Base-by-base conservation (phyloP, 495 filamentous ascomycete species). In the Rusavskia elegans region DNA sequence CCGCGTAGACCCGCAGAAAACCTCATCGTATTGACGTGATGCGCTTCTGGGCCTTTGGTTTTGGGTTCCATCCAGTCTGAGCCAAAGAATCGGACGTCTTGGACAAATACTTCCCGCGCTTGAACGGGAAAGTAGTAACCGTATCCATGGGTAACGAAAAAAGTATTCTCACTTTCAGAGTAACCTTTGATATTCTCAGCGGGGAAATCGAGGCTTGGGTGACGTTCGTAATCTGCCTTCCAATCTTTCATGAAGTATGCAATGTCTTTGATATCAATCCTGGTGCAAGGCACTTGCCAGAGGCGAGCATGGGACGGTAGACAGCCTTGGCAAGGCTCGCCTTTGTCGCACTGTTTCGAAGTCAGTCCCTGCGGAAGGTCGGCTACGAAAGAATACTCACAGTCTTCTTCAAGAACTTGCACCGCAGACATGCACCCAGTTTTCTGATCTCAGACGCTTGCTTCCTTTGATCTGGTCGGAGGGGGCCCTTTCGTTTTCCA, bases 191-290 rank as follows among this genome's bases (percentile, higher is more conserved):
- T 90, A 61, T 95, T 94, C 61, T 81, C 87, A 36, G 93, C 82
- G 3, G 87, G 89, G 64, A 95, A 85, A 36, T 85, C 86, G 55
- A 87, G 79, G 59, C 74, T 82, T 51, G 89, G 77, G 63, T 95
- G 89, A 49, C 88, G 82, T 67, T 94, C 88, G 62, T 87, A 93
- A 60, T 95, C 89, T 16, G 86, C 88, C 68, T 85, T 90, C 88
- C 87, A 95, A 66, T 94, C 89, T 74, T 95, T 94, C 86, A 94
- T 90, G 73, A 95, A 95, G 61, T 89, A 94, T 30, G 78, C 85
- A 61, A 95, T 92, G 57, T 95, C 89, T 74, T 94, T 93, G 71
- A 95, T 95, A 63, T 94, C 89, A 56, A 95, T 94, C 25, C 89
- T 83, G 14, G 89, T 95, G 69, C 89, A 95, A 36, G 89, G 89